Conservation (phyloP, 2,329 filamentous ascomycete species). For the Chaetomiaceae sp. region DNA sequence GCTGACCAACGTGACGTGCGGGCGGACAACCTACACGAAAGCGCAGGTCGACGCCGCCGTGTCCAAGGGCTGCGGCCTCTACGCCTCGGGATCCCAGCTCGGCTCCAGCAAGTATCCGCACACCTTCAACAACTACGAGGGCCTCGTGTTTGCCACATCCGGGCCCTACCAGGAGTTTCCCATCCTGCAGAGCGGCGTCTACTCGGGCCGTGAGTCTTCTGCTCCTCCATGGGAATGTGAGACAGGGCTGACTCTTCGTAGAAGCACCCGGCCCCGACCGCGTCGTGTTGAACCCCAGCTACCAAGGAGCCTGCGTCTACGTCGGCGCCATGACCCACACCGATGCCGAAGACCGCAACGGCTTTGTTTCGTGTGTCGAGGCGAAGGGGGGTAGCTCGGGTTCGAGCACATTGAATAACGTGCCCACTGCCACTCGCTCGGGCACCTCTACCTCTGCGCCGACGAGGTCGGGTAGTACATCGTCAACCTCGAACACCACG, state of each 20-base stretch:
- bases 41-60: constrained; percentile 19
- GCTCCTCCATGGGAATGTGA: no score
- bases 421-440: background rate
- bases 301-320: constrained; percentile 16
- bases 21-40: constrained; percentile 15
- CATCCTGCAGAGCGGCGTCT: constrained; percentile 15
- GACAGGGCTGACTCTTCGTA: background rate
- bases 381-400: background rate
- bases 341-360: constrained; percentile 12
- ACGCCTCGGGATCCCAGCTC: constrained; percentile 13
- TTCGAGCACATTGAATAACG: background rate
- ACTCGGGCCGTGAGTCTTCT: constrained; percentile 19
- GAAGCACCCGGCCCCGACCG: constrained; percentile 20
- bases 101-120: constrained; percentile 24
- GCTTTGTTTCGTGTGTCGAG: constrained; percentile 16
- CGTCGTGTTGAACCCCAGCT: constrained; percentile 18
- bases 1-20: constrained; percentile 12
- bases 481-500: background rate
- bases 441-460: background rate
- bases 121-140: constrained; percentile 24
- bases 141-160: constrained; percentile 12
- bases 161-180: constrained; percentile 25
- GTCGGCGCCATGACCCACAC: constrained; percentile 24
- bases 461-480: background rate
- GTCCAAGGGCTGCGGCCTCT: constrained; percentile 20